These are phyloP conservation scores for Aurifilum marmelostoma DNA, from an alignment of 2,329 filamentous ascomycete genomes.

Conservation along the genomic window DNA sequence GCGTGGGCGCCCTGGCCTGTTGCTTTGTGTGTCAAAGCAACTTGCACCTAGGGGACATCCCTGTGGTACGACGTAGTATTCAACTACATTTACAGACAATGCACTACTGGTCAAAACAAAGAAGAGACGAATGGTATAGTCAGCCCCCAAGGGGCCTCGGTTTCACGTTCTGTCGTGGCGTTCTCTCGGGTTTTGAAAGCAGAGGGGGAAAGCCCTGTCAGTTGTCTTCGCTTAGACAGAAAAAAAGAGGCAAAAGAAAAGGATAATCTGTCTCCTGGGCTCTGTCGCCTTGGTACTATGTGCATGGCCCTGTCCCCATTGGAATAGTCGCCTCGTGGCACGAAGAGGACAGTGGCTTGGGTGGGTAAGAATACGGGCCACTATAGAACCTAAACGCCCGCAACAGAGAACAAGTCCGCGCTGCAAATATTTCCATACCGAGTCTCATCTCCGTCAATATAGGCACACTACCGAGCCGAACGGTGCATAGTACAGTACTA, in stretches of 20 bases:
- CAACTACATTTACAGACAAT: neutral
- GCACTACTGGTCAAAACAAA: neutral
- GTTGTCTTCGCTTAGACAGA: neutral
- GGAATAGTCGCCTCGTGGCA: neutral
- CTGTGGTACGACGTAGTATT: neutral
- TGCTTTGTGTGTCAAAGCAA: neutral
- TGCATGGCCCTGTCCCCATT: neutral
- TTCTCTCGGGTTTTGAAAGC: neutral
- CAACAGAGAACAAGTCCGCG: neutral
- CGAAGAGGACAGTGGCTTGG: neutral
- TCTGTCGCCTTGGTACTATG: no score
- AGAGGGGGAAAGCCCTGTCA: neutral
- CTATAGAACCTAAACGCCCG: neutral
- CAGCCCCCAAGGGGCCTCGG: neutral
- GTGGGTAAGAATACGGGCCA: neutral
- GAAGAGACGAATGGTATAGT: neutral
- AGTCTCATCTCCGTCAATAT: slow-evolving; percentile 5
- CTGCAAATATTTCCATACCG: neutral
- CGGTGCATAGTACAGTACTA: neutral
- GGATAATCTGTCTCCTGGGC: no score
- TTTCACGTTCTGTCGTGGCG: neutral
- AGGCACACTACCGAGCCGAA: neutral
- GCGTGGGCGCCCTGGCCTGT: neutral
- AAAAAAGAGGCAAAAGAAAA: no score
- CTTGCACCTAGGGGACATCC: neutral